Conservation (phyloP, 1,284 basidiomycete genomes). For the Irpex rosettiformis region DNA sequence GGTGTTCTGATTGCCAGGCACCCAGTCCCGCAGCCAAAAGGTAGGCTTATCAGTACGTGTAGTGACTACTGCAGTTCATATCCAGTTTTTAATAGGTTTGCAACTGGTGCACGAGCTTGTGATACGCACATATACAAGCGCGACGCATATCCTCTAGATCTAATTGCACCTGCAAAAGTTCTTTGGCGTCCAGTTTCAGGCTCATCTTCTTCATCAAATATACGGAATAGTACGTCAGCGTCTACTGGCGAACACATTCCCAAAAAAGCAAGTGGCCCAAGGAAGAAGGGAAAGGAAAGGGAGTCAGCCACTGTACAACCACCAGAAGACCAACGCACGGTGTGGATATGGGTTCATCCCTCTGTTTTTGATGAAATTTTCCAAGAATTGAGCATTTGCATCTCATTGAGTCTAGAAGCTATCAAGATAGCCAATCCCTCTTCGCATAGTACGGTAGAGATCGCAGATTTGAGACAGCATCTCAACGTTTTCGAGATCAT, state of each 20-base stretch:
- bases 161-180: conserved; percentile 70
- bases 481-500: conserved; percentile 84
- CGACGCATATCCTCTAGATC: conserved; percentile 61
- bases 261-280: conserved; percentile 14
- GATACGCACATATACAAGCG: conserved; percentile 65
- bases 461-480: conserved; percentile 66
- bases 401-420: conserved; percentile 46
- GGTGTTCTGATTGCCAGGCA: conserved; percentile 61
- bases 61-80: neutral
- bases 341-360: conserved; percentile 84
- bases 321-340: conserved; percentile 30
- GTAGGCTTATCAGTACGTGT: conserved; percentile 30
- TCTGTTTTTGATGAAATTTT: conserved; percentile 58
- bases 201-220: neutral
- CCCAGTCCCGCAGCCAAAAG: conserved; percentile 53
- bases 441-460: conserved; percentile 42
- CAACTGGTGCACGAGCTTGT: conserved; percentile 51
- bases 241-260: conserved; percentile 9
- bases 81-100: conserved; percentile 39
- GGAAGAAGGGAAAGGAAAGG: conserved; percentile 18
- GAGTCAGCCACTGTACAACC: conserved; percentile 13
- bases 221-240: conserved; percentile 17
- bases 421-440: conserved; percentile 30
- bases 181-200: conserved; percentile 59
- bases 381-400: conserved; percentile 45